Base-by-base conservation (phyloP, 306 rosid species). In the Prunus mira region DNA sequence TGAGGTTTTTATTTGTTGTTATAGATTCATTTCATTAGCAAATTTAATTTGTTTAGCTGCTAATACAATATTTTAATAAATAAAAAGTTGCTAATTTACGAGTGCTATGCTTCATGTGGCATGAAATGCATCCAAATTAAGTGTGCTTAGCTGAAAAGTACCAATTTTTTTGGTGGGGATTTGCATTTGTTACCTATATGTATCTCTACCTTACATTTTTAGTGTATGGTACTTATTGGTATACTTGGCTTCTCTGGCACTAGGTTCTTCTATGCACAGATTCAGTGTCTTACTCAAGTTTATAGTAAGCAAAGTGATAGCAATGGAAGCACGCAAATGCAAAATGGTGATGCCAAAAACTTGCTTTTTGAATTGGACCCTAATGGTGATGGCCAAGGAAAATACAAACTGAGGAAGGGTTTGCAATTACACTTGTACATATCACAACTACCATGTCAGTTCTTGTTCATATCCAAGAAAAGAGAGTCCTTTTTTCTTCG, bases 381-480 rank as follows among this genome's bases (percentile, higher is more conserved):
- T 19, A 86, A 62, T 70, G 82, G 80, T 79, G 68, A 13, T 24
- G 78, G 79, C 63, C 66, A 76, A 64, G 71, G 71, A 65, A 88
- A 88, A 69, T 90, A 83, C 81, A 63, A 54, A 11, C 27, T 95
- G 86, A 89, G 72, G 84, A 81, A 47, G 78, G 93, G 88, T 62
- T 90, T 93, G 97, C 78, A 88, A 64, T 80, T 95, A 51, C 99
- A 95, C 50, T 80, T 95, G 84, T 95, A 95, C 84, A 90, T 90
- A 85, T 92, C 99, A 60, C 99, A 95, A 84, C 81, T 89, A 32
- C 99, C 99, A 77, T 95, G 99, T 95, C 86, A 89, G 75, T 46
- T 67, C 71, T 72, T 68, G 61, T 66, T 56, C 10, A 17, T 65
- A 34, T 2, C 1, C 67, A n/a, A 32, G 54, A 18, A 55, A 6